Evolutionary conservation across 805 yeast species (phyloP).

Genomic region (Isabelozyma pseudorhagii): DNA sequence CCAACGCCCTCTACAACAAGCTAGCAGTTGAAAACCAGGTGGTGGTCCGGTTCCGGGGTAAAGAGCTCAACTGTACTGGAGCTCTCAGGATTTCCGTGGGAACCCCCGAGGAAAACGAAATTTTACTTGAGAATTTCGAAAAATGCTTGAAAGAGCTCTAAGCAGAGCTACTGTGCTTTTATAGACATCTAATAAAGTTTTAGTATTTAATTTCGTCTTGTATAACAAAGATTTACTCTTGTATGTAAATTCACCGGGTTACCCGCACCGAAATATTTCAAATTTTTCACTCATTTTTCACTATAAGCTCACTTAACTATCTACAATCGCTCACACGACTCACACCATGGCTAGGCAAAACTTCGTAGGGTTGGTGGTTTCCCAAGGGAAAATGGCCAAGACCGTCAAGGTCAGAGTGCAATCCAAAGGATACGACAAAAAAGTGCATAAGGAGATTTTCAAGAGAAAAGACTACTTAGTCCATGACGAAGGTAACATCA

Average conservation of each 20-base stretch:
- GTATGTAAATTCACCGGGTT: not conserved
- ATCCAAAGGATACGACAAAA: slow-evolving; percentile 66
- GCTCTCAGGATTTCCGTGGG: slow-evolving; percentile 87
- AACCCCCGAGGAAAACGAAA: slow-evolving; percentile 67
- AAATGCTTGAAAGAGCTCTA: slow-evolving; percentile 14
- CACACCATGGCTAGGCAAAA: slow-evolving; percentile 78
- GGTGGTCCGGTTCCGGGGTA: slow-evolving; percentile 90
- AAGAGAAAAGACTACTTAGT: slow-evolving; percentile 82
- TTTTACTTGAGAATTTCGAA: slow-evolving; percentile 49
- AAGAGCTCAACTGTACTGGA: slow-evolving; percentile 85
- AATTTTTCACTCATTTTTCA: not conserved
- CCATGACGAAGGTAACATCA: slow-evolving; percentile 88
- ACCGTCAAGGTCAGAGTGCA: slow-evolving; percentile 92
- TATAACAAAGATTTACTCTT: too few species aligned
- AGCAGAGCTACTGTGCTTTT: not conserved
- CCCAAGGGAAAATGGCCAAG: slow-evolving; percentile 95
- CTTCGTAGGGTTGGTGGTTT: slow-evolving; percentile 87
- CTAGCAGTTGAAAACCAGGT: slow-evolving; percentile 73
- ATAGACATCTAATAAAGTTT: not conserved
- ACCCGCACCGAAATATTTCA: not conserved
- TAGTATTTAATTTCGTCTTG: not conserved
- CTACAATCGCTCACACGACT: not conserved
- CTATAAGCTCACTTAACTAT: too few species aligned
- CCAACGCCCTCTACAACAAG: slow-evolving; percentile 59
- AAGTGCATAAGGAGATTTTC: slow-evolving; percentile 70